Percentiles rank a stretch among this genome's conserved stretches.
These are phyloP conservation scores for Ogataea ganodermae DNA, from an alignment of 805 yeast genomes.

Conservation along the genomic window DNA sequence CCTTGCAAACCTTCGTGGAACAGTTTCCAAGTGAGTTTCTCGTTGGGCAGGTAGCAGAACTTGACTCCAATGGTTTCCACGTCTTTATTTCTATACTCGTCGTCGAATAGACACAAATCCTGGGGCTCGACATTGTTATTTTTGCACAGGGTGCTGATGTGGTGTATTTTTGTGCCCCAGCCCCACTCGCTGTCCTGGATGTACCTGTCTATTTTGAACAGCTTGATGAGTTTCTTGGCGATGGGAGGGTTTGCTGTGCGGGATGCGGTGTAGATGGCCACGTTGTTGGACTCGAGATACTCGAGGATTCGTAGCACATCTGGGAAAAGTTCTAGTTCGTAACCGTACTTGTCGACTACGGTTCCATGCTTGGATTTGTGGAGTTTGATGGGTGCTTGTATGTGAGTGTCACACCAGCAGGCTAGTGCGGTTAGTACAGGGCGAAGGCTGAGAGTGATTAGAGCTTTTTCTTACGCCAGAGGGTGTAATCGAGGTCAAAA, in stretches of 20 bases:
- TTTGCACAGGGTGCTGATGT: slow-evolving; percentile 51
- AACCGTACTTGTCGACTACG: slow-evolving; percentile 57
- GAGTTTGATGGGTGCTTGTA: slow-evolving; percentile 51
- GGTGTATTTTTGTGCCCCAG: slow-evolving; percentile 58
- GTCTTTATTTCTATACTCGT: slow-evolving; percentile 75
- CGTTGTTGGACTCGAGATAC: slow-evolving; percentile 49
- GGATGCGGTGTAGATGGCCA: slow-evolving; percentile 68
- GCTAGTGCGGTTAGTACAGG: slow-evolving; percentile 19
- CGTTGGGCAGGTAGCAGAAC: slow-evolving; percentile 64
- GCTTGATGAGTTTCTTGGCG: slow-evolving; percentile 63
- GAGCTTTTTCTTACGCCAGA: slow-evolving; percentile 58
- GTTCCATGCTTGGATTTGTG: slow-evolving; percentile 32
- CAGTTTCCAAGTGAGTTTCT: slow-evolving; percentile 54
- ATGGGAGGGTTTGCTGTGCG: slow-evolving; percentile 77
- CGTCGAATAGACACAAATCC: slow-evolving; percentile 70
- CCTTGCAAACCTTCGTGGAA: slow-evolving; percentile 46
- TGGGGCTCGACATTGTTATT: slow-evolving; percentile 46
- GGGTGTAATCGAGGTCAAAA: slow-evolving; percentile 73
- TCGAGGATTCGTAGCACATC: slow-evolving; percentile 68
- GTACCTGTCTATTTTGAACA: slow-evolving; percentile 50
- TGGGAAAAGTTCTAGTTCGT: slow-evolving; percentile 54
- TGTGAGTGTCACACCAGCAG: slow-evolving; percentile 80
- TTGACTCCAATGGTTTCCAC: slow-evolving; percentile 71
- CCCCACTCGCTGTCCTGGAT: slow-evolving; percentile 74
- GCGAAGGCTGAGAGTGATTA: neutral